Conservation (phyloP, 495 filamentous ascomycete species). For the Lophiotrema nucula region DNA sequence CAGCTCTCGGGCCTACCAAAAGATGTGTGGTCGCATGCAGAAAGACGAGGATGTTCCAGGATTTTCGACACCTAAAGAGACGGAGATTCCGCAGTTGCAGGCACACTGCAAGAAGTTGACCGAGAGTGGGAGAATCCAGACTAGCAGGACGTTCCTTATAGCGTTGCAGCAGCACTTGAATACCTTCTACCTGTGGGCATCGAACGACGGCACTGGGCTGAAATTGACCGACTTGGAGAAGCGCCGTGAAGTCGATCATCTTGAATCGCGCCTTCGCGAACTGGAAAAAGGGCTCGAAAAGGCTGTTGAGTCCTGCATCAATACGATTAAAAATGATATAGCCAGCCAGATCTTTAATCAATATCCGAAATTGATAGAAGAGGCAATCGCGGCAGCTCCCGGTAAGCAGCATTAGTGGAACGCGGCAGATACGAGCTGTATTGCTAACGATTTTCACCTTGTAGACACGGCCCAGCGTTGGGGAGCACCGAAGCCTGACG, state of each 20-base stretch:
- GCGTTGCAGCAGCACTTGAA: slow-evolving; percentile 51
- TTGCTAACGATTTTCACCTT: no score
- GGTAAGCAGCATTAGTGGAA: no score
- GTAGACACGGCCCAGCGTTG: slow-evolving; percentile 53
- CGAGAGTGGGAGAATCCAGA: slow-evolving; percentile 46
- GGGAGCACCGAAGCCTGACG: slow-evolving; percentile 45
- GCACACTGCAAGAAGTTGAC: slow-evolving; percentile 56
- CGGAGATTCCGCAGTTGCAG: slow-evolving; percentile 55
- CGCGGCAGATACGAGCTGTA: no score
- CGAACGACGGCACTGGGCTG: slow-evolving; percentile 44
- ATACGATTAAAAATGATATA: slow-evolving; percentile 44
- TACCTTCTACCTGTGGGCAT: slow-evolving; percentile 54
- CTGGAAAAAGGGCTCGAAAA: slow-evolving; percentile 49
- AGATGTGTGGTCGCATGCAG: slow-evolving; percentile 54
- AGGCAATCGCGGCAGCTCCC: slow-evolving; percentile 12
- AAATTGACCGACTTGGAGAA: slow-evolving; percentile 47
- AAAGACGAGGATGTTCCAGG: slow-evolving; percentile 50
- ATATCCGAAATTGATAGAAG: slow-evolving; percentile 35
- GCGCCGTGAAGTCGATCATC: slow-evolving; percentile 42
- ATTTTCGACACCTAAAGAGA: slow-evolving; percentile 50
- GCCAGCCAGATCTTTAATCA: slow-evolving; percentile 48
- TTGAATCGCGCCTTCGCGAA: slow-evolving; percentile 45
- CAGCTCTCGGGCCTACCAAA: slow-evolving; percentile 58
- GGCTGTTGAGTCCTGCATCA: slow-evolving; percentile 40
- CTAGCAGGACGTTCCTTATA: slow-evolving; percentile 49